These are phyloP conservation scores for Huntiella decipiens DNA, from an alignment of 2,329 filamentous ascomycete genomes.

Conservation along the genomic window DNA sequence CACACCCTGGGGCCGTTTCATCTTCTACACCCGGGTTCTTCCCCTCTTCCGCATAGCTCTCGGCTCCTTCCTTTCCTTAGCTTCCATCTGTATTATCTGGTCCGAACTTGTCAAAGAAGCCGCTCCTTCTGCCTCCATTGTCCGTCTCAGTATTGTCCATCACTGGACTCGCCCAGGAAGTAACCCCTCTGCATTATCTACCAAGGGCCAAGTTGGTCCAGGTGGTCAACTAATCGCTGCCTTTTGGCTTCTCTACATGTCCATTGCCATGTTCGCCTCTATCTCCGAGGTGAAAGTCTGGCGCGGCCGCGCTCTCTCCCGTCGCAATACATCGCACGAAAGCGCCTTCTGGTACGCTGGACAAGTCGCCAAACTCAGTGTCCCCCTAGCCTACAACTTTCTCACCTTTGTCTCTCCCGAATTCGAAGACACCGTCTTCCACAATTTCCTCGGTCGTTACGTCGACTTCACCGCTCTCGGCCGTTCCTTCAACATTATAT, in stretches of 20 bases:
- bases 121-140: slow-evolving; percentile 54
- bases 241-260: slow-evolving; percentile 93
- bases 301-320: slow-evolving; percentile 81
- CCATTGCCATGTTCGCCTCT: slow-evolving; percentile 65
- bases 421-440: slow-evolving; percentile 66
- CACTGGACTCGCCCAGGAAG: slow-evolving; percentile 39
- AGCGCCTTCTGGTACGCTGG: slow-evolving; percentile 91
- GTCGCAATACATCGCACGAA: slow-evolving; percentile 79
- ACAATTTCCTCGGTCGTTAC: slow-evolving; percentile 62
- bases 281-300: slow-evolving; percentile 93
- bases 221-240: slow-evolving; percentile 70
- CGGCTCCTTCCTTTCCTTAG: slow-evolving; percentile 50
- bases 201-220: slow-evolving; percentile 61
- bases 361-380: slow-evolving; percentile 79
- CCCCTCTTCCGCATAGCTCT: slow-evolving; percentile 47
- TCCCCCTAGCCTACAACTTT: slow-evolving; percentile 92
- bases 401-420: slow-evolving; percentile 63
- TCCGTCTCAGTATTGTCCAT: slow-evolving; percentile 49
- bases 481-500: slow-evolving; percentile 68
- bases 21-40: slow-evolving; percentile 54
- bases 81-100: slow-evolving; percentile 75
- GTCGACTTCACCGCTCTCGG: slow-evolving; percentile 73
- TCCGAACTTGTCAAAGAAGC: slow-evolving; percentile 81
- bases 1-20: slow-evolving; percentile 64
- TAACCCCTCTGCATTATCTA: slow-evolving; percentile 14